Evolutionary conservation across 441 rosid species (phyloP).

Genomic region (Erodium trifolium): DNA sequence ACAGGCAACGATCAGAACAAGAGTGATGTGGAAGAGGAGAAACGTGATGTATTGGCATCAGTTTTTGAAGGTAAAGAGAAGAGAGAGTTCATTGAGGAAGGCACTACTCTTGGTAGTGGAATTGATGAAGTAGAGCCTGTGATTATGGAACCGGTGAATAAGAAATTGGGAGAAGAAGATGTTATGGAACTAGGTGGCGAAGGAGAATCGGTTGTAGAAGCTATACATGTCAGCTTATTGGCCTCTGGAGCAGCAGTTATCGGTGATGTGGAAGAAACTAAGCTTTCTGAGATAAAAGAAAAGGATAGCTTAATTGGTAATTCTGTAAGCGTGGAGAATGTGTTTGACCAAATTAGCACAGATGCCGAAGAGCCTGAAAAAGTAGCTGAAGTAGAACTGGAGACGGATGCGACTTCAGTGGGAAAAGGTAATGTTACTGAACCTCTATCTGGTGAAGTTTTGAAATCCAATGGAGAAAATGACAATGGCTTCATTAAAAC

Average conservation of each 20-base stretch:
- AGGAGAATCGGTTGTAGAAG: conserved; percentile 33
- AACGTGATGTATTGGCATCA: neutral
- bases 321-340: conserved; percentile 36
- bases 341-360: conserved; percentile 31
- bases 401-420: conserved; percentile 7
- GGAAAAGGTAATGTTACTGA: conserved; percentile 9
- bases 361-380: conserved; percentile 20
- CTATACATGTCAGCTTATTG: conserved; percentile 26
- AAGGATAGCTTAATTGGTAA: conserved; percentile 20
- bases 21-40: neutral
- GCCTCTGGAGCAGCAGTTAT: conserved; percentile 28
- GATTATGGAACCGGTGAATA: neutral
- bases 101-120: neutral
- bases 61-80: neutral
- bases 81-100: neutral
- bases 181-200: conserved; percentile 26
- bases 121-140: neutral
- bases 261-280: neutral
- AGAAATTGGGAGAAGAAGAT: conserved; percentile 26
- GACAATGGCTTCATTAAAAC: neutral
- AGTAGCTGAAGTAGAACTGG: neutral
- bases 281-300: conserved; percentile 15
- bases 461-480: neutral
- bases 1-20: neutral
- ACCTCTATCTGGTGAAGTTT: neutral